Evolutionary conservation across 345 rosid species (phyloP), one percentile per base, ranked within the genome.

Genomic region (Brassica nigra): DNA sequence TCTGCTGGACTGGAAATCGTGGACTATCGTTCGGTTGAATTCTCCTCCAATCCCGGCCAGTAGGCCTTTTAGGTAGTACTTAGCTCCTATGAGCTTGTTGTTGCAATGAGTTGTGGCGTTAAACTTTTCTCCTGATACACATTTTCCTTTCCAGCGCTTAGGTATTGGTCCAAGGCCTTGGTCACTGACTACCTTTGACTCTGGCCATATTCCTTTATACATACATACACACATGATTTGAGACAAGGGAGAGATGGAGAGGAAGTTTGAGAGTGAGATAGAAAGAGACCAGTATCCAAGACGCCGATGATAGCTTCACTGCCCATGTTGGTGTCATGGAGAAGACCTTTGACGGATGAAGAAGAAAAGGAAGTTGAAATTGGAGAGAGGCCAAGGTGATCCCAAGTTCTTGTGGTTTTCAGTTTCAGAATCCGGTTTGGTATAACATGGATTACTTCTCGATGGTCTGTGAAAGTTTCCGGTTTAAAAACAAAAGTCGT

Each of bases 341-440:
- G 61, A 54, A 54, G 61, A 54, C 61, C 61, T 54, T 54, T 54
- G 16, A 16, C 61, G 16, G 61, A 54, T 54, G 27, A 14, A 11
- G 55, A 54, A 54, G 61, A 16, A 16, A 16, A 54, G 16, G 27
- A 6, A 16, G 61, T 15, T 54, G 57, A 1, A 52, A 16, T 16
- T 54, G 7, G 61, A 54, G 61, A 6, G 61, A 54, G 75, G 28
- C 75, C 71, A 66, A 88, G 76, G 18, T 62, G 80, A 44, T 88
- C 86, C 91, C 91, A 88, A 59, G 86, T 76, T 57, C 85, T 82
- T 44, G 87, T 86, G 59, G 91, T 88, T 73, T 86, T 81, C 57
- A 83, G 66, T 78, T 82, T 71, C 31, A 75, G 52, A 71, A 80
- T 75, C 63, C 68, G 75, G 81, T 81, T 83, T 30, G 64, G 82